A percentile compares a stretch with the other conserved stretches of the same genome.
Conservation (phyloP, 495 filamentous ascomycete species). For the Astrothelium macrocarpum region DNA sequence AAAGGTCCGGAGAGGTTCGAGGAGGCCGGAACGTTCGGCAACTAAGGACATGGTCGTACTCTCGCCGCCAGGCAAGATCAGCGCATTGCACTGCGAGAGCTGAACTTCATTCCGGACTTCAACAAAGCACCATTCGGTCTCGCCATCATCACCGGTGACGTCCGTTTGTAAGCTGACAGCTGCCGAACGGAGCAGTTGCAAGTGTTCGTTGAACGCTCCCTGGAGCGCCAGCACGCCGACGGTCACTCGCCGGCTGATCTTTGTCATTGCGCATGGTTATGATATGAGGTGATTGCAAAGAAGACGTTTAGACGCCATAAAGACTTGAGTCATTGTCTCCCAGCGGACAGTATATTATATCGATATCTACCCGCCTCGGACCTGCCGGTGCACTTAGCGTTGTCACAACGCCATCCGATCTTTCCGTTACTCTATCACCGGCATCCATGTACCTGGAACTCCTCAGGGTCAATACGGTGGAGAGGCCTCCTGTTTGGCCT, state of each 20-base stretch:
- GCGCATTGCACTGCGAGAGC: constrained; percentile 63
- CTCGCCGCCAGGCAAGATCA: constrained; percentile 90
- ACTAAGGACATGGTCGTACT: constrained; percentile 90
- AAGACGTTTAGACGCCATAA: not conserved
- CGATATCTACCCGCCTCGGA: constrained; percentile 1
- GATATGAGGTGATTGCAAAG: not conserved
- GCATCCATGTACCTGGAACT: not conserved
- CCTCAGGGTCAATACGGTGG: not conserved
- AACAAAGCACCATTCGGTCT: constrained; percentile 47
- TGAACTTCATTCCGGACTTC: constrained; percentile 71
- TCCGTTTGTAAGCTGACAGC: constrained; percentile 33
- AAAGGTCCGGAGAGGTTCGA: constrained; percentile 82
- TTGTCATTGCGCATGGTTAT: constrained; percentile 10
- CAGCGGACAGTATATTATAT: not conserved
- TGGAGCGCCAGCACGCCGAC: constrained; percentile 87
- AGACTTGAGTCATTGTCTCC: not conserved
- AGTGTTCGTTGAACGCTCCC: constrained; percentile 85
- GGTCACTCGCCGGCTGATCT: constrained; percentile 35
- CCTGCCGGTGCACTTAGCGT: not conserved
- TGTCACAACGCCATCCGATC: not conserved
- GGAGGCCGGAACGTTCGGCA: constrained; percentile 63
- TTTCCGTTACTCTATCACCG: not conserved
- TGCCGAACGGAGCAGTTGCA: constrained; percentile 65
- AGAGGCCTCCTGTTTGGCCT: not conserved
- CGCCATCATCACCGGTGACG: constrained; percentile 14